Evolutionary conservation across 345 rosid genomes (phyloP), one percentile per base, ranked within the genome.

Genomic region (Gynandropsis gynandra): DNA sequence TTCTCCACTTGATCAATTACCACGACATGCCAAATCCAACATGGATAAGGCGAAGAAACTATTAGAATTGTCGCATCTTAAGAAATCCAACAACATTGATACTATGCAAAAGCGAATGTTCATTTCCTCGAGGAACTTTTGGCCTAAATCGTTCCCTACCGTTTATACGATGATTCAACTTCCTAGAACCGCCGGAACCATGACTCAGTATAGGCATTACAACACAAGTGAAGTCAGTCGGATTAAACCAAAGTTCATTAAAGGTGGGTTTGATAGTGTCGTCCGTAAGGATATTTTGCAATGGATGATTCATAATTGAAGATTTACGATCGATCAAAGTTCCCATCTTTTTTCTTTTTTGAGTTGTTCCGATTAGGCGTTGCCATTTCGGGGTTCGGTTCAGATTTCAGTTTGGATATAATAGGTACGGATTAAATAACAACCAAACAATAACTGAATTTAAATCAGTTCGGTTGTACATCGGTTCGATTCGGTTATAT

Each of bases 271-370:
- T 53, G 72, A 63, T 10, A 76, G 84, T 33, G 14, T 42, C 11
- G 33, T 83, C 44, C 65, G 95, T 42, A 75, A 81, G 77, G 97
- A 89, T 53, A 81, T 80, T 66, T 61, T 76, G 77, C 82, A 76
- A 63, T 89, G 86, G 85, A 62, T 85, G 56, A 14, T n/a, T 20
- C 51, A 42, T 50, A 63, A 45, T 33, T 63, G 62, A 62, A 48
- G 51, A 15, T 4, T 37, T 13, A 47, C 14, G 31, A 11, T 14
- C 20, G 27, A 20, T 34, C 61, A 33, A 7, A 4, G 50, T 10
- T 21, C 36, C 10, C 24, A 21, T 53, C 5, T 35, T 21, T 14
- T 21, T 37, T 5, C 36, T n/a, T n/a, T n/a, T n/a, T n/a, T n/a
- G n/a, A 14, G 46, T 27, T 1, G 27, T 9, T 16, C 18, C 53